A percentile compares a stretch with the other conserved stretches of the same genome.
These are phyloP conservation scores for Colletotrichum sp. DNA, from an alignment of 2,329 filamentous ascomycete species.

Conservation along the genomic window DNA sequence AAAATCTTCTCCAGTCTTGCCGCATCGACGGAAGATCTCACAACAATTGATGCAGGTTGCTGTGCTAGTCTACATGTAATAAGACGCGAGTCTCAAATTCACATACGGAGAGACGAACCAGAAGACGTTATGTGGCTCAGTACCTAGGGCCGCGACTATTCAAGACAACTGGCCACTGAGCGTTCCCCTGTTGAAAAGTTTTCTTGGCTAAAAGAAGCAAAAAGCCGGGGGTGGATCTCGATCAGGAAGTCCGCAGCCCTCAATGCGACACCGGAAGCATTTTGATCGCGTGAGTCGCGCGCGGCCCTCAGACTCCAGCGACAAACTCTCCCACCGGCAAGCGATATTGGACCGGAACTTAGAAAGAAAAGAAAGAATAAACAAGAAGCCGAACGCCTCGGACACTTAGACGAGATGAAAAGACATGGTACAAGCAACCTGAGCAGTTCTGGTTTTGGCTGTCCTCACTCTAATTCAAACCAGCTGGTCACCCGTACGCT, in stretches of 20 bases:
- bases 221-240: neutral
- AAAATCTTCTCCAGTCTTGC: neutral
- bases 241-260: neutral
- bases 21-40: rapidly evolving
- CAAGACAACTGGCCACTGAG: neutral
- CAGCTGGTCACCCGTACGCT: neutral
- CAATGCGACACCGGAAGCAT: neutral
- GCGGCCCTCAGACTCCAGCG: neutral
- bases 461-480: neutral
- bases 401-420: neutral
- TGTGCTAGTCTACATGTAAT: neutral
- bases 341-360: neutral
- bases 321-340: neutral
- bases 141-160: rapidly evolving
- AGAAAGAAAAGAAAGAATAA: neutral
- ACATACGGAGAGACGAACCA: neutral
- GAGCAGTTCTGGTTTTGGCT: neutral
- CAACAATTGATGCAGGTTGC: neutral
- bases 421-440: neutral
- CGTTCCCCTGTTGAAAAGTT: neutral
- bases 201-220: neutral
- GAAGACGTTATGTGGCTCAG: neutral
- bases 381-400: neutral
- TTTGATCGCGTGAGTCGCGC: neutral
- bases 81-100: neutral